Base-by-base conservation (phyloP, 352 stramenopile species). In the Vaucheria bursata region DNA sequence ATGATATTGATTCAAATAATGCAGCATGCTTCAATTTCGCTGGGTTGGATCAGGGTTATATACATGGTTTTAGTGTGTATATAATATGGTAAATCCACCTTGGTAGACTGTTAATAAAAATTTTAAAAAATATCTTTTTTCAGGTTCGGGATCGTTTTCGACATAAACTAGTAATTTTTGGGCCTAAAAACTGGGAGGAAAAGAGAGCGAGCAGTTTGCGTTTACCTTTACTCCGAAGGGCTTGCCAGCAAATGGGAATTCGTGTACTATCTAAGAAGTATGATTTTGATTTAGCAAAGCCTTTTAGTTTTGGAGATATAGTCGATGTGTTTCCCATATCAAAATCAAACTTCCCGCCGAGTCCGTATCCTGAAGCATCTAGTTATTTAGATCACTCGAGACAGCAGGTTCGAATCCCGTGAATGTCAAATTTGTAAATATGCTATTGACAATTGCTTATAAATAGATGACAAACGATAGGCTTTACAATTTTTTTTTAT, bases 181-280 rank as follows among this genome's bases (percentile, higher is more conserved):
- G 53, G 31, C 2, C 53, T 2, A 2, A 31, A 2, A 34, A 2
- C 2, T 34, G 31, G 2, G 12, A 59, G 45, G 12, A 12, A 25
- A 25, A 59, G 45, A 31, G 53, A 31, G 53, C 53, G 2, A 34
- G 31, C 34, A 2, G 31, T 2, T 2, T 68, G 2, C 2, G 8
- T 2, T 37, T 83, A 0, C 72, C 90, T 53, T 85, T 97, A 64
- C 85, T 97, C 37, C 89, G 92, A 64, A 89, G 92, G 45, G 40
- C 95, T 50, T 95, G 89, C 80, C 92, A 95, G 85, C 88, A 91
- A 77, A 85, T 94, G 35, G 92, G 92, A 45, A 79, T 96, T 32
- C 88, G 90, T 36, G 87, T 97, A 7, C 80, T 85, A 31, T 91
- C 89, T 65, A 88, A 88, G 66, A 87, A 87, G 69, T 95, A 95